Conservation (phyloP, 352 stramenopile species). For the Phytopythium sindhum region DNA sequence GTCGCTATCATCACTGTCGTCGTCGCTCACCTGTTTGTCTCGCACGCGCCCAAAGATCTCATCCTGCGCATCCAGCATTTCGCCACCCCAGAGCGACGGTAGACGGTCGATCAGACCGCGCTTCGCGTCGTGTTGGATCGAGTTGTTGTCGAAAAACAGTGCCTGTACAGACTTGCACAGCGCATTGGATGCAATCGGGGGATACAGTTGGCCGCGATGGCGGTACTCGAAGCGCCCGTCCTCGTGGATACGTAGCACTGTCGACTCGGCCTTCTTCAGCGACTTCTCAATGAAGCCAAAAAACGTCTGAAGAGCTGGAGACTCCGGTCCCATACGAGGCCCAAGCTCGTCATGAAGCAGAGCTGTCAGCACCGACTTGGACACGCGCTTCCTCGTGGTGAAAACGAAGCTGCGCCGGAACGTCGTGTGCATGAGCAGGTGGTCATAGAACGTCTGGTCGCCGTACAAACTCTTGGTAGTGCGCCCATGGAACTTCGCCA, state of each 20-base stretch:
- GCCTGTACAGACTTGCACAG: slow-evolving; percentile 69
- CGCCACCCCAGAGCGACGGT: slow-evolving; percentile 66
- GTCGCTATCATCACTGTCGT: slow-evolving; percentile 50
- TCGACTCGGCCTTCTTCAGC: slow-evolving; percentile 75
- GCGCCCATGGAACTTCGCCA: slow-evolving; percentile 52
- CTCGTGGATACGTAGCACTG: slow-evolving; percentile 67
- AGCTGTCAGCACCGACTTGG: slow-evolving; percentile 64
- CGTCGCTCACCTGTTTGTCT: slow-evolving; percentile 29
- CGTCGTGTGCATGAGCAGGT: slow-evolving; percentile 45
- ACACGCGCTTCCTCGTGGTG: slow-evolving; percentile 73
- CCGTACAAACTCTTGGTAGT: slow-evolving; percentile 61
- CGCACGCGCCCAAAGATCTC: slow-evolving; percentile 47
- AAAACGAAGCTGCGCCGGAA: slow-evolving; percentile 79
- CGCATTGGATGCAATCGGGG: slow-evolving; percentile 59
- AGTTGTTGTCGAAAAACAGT: slow-evolving; percentile 79
- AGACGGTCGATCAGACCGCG: slow-evolving; percentile 66
- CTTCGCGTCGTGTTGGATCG: slow-evolving; percentile 80
- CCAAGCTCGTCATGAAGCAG: slow-evolving; percentile 64
- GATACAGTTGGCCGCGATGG: slow-evolving; percentile 61
- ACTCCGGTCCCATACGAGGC: slow-evolving; percentile 59
- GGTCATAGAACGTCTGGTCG: slow-evolving; percentile 75
- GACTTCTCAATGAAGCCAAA: slow-evolving; percentile 80
- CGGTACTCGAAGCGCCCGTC: slow-evolving; percentile 69
- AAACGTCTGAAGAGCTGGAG: slow-evolving; percentile 52
- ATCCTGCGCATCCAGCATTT: slow-evolving; percentile 59